phyloP scores from a whole-genome alignment of 164 flowering plant genomes.

The Nymphaea thermarum region DNA sequence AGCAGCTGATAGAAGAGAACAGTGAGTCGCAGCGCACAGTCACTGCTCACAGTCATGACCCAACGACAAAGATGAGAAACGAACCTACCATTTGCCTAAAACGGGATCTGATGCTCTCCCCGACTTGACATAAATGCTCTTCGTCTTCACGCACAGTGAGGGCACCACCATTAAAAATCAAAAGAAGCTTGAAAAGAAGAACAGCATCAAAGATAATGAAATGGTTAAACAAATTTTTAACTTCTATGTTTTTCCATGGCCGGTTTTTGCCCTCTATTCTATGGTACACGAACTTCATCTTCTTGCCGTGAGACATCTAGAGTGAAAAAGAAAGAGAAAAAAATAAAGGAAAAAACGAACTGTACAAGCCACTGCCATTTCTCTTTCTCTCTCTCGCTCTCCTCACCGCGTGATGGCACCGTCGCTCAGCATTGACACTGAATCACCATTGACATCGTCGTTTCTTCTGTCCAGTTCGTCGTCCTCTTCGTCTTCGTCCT shows the following conservation, averaged over 20 bases:
- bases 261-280: neutral
- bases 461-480: neutral
- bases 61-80: no score
- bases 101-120: no score
- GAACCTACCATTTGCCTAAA: no score
- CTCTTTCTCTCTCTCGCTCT: neutral
- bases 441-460: neutral
- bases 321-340: neutral
- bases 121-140: no score
- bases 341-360: neutral
- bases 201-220: neutral
- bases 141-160: no score
- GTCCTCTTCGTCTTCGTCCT: slow-evolving; percentile 3
- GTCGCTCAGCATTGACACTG: neutral
- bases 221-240: neutral
- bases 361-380: neutral
- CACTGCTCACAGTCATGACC: no score
- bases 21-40: no score
- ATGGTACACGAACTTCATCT: neutral
- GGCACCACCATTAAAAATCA: no score
- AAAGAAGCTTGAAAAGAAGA: neutral
- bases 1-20: no score
- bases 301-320: neutral
- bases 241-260: neutral
- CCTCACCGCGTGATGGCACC: neutral